Evolutionary conservation across 179 eudicot species (phyloP), one percentile per base, ranked within the genome.

Genomic region (Carnegiea gigantea): DNA sequence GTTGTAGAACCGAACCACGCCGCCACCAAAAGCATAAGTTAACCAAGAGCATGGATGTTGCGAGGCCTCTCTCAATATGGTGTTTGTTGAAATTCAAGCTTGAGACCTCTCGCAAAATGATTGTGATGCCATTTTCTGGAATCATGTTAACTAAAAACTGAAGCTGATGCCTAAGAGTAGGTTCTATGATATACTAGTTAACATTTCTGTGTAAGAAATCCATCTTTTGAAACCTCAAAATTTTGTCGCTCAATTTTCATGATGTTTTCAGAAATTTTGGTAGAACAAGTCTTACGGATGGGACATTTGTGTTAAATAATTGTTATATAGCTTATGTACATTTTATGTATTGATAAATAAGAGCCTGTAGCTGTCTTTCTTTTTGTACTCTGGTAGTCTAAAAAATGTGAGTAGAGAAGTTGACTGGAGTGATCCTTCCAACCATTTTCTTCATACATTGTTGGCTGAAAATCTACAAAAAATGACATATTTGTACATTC

Each of bases 311-410:
- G 10, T n/a, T 60, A 23, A 3, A 26, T 79, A 24, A 6, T 28
- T 54, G 14, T n/a, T 51, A 36, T 53, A 75, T 49, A 53, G 46
- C 7, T 79, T 65, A 65, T 65, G 26, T 11, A 26, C 36, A 11
- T 53, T 46, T 38, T 49, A 48, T 79, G 60, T 70, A 70, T 53
- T 26, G 72, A 2, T 79, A 9, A 28, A 64, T 79, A 23, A 65
- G 30, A 49, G 75, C 71, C 53, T 71, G 5, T 70, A 18, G 53
- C 46, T 79, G 51, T 65, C 65, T 68, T 28, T 28, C 30, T 28
- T 28, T 28, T 51, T 65, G 3, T 20, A 64, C 11, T 77, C 75
- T 80, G 68, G 57, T 77, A 46, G 70, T 70, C 38, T 76, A 64
- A 40, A 9, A 15, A 40, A 4, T 40, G 44, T 40, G 76, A 77